Evolutionary conservation across 805 yeast species (phyloP), one percentile per base, ranked within the genome.

Genomic region (Yarrowia sp.): DNA sequence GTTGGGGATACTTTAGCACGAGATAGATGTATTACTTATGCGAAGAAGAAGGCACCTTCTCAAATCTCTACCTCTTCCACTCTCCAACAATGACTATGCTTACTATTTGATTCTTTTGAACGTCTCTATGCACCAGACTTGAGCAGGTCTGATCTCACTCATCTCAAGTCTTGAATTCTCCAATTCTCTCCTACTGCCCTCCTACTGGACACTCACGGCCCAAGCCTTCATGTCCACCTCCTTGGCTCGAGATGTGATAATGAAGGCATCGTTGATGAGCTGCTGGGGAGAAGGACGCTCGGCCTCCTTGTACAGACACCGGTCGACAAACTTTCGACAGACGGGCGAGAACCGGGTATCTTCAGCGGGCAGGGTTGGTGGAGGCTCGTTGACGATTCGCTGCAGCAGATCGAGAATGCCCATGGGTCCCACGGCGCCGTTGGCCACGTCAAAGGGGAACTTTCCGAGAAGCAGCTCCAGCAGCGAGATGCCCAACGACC

Each of bases 401-500:
- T 95, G 98, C 67, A 95, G 78, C 19, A 95, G 81, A 74, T 95
- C 99, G 71, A 95, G 81, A 52, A 95, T 94, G 0, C 97, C 96
- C 73, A 91, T 89, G 42, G 77, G 70, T 9, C 71, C 70, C 0
- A 73, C 74, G 9, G 74, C 70, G n/a, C 50, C 67, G 40, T 67
- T 63, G 46, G 69, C 71, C 34, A 70, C 67, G 39, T 67, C 72
- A 81, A 93, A 87, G 2, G 97, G 95, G 72, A 89, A 88, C 66
- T 82, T 82, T 0, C 98, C 98, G 3, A 90, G 86, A 0, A 97
- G 94, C 65, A 95, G 80, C 76, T 95, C 98, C 63, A 91, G 86
- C 47, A 95, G 81, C 88, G 93, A 90, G 53, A 95, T 80, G 0
- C 99, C 99, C 71, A 93, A 79, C 0, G 98, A 92, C 99, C 99